Base-by-base conservation (phyloP, 2,329 filamentous ascomycete genomes). In the Aspergillus fischeri region DNA sequence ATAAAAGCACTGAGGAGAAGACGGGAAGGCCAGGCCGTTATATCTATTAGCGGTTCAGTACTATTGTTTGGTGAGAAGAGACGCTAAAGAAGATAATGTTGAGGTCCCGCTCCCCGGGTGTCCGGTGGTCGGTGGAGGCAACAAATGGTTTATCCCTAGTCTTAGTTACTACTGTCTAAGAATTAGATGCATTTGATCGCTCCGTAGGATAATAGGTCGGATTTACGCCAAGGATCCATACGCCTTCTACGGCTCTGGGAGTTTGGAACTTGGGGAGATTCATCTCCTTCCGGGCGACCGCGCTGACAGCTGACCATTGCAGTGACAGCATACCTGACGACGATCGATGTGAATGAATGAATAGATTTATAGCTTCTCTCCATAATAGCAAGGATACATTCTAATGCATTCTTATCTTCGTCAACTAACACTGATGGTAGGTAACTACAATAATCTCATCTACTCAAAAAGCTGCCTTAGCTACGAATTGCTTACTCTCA, bases 31-130 rank as follows among this genome's bases (percentile, higher is more conserved):
- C 42, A 20, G 42, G 21, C 21, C 14, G 42, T 45, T 45, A 45
- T 45, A 45, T 45, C 42, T 45, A 45, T 45, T 20, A 45, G n/a
- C 17, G 5, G 4, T 45, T 17, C 32, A 38, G 6, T 38, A 45
- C 42, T 21, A 45, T 21, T 44, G 41, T 44, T 21, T 44, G 20
- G 42, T 45, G 41, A 24, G 20, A 44, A 44, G 41, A 20, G 21
- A 17, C 32, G n/a, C 42, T 45, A 45, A 45, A 17, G 32, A 38
- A 14, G 32, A 45, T 45, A 58, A 56, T 65, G 61, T 65, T 64
- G 63, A 64, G 63, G 61, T 58, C 56, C 60, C 58, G 58, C 55
- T 62, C 55, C 56, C 58, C 63, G 57, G 63, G 48, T 59, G 58
- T 60, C 60, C 63, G 59, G 59, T 52, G 61, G 57, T 45, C 42